Evolutionary conservation across 345 rosid genomes (phyloP), one percentile per base, ranked within the genome.

Genomic region (Camelina hispida): DNA sequence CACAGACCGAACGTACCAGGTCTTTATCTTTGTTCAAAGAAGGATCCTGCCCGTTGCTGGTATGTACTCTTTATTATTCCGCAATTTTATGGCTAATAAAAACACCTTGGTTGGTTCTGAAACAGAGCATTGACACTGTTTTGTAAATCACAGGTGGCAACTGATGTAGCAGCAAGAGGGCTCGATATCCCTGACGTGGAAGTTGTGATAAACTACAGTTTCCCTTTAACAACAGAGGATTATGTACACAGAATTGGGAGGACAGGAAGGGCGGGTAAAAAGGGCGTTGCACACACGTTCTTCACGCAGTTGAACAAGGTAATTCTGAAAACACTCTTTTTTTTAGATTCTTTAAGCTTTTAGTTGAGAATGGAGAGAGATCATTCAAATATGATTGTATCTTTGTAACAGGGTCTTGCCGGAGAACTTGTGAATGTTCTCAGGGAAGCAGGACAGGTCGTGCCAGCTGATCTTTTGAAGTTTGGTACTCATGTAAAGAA

Each of bases 131-230:
- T 75, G 32, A 60, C 25, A 40, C 30, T 44, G 56, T 67, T 34
- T 20, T 4, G 20, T 12, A 18, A 47, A 28, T 52, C 72, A 70
- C 76, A 95, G 94, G 96, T 95, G 74, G 99, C 97, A 14, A 95
- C 98, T 61, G 99, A 95, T 74, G 98, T 95, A 55, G 97, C 99
- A 68, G 97, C 97, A 37, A 84, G 99, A 73, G 99, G 99, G 66
- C 77, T 95, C 69, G 97, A 95, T 84, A 87, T 95, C 81, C 97
- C 97, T 0, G 96, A 92, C 35, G 98, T 95, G 78, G 99, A 92
- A 80, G 99, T 89, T 63, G 99, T 95, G 65, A 92, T 95, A 80
- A 92, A 95, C 84, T 95, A 87, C 78, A 89, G 86, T 79, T 95
- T 95, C 73, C 99, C 98, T 22, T 89, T 95, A 20, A 92, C 97